Evolutionary conservation across 2,329 filamentous ascomycete genomes (phyloP).

Genomic region (Penicillium sp.): DNA sequence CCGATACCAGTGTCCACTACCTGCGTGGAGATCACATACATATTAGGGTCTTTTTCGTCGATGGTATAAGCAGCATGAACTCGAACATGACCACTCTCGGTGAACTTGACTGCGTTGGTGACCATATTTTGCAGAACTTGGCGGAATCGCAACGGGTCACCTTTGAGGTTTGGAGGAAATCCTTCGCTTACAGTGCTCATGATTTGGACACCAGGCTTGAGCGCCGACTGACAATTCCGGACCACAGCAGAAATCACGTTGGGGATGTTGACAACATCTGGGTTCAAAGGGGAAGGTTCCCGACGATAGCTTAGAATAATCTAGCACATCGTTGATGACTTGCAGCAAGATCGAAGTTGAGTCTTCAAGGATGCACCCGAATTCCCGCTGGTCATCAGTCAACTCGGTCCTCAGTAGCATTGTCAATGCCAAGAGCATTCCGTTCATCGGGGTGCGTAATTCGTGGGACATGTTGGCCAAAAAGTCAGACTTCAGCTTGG

Average conservation of each 20-base stretch:
- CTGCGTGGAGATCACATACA: constrained; percentile 52
- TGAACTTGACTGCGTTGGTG: constrained; percentile 63
- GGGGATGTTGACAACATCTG: constrained; percentile 53
- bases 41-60: constrained; percentile 42
- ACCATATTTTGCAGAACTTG: constrained; percentile 64
- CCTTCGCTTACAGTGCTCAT: constrained; percentile 44
- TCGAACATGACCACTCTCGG: constrained; percentile 54
- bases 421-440: constrained; percentile 59
- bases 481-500: constrained; percentile 63
- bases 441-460: constrained; percentile 65
- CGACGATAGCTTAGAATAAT: constrained; percentile 63
- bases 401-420: constrained; percentile 57
- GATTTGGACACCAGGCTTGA: constrained; percentile 51
- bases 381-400: constrained; percentile 56
- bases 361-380: constrained; percentile 58
- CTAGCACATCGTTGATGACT: constrained; percentile 66
- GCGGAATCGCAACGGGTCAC: constrained; percentile 60
- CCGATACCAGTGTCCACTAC: constrained; percentile 59
- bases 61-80: constrained; percentile 44
- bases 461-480: constrained; percentile 65
- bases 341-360: constrained; percentile 60
- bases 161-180: constrained; percentile 53
- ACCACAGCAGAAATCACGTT: constrained; percentile 50
- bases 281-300: constrained; percentile 60
- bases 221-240: constrained; percentile 50